phyloP scores from a whole-genome alignment of 768 basidiomycete genomes.

The Mycena alexandri region DNA sequence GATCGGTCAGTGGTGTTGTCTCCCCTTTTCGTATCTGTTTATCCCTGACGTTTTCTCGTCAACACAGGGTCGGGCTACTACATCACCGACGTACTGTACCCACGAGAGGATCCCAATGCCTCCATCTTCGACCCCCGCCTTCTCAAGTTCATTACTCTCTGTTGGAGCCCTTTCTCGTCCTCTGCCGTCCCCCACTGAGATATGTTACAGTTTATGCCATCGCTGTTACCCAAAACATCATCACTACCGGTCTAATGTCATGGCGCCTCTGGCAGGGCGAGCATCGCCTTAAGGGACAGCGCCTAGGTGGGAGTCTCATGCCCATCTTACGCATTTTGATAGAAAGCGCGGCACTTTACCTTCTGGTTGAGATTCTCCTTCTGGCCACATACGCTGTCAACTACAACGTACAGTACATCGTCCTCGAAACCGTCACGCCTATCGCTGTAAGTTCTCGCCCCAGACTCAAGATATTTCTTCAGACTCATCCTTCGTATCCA shows the following conservation, averaged over 20 bases:
- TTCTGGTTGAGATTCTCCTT: conserved; percentile 34
- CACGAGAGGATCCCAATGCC: too few relatives aligned
- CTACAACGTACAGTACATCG: conserved; percentile 37
- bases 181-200: background rate
- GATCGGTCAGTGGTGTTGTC: too few relatives aligned
- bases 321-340: conserved; percentile 34
- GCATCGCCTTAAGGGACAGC: conserved; percentile 10
- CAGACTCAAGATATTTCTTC: too few relatives aligned
- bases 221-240: conserved; percentile 34
- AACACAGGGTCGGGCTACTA: too few relatives aligned
- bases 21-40: too few relatives aligned
- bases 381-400: conserved; percentile 28
- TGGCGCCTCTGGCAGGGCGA: conserved; percentile 22
- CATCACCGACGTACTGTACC: too few relatives aligned
- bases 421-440: conserved; percentile 33
- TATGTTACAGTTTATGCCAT: conserved; percentile 32
- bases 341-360: conserved; percentile 38
- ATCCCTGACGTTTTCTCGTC: too few relatives aligned
- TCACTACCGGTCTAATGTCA: conserved; percentile 39
- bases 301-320: conserved; percentile 13
- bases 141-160: too few relatives aligned
- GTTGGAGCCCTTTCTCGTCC: too few relatives aligned
- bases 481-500: too few relatives aligned
- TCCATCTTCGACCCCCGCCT: too few relatives aligned
- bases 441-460: conserved; percentile 21